Base-by-base conservation (phyloP, 2,329 filamentous ascomycete species). In the Cordyceps javanica region DNA sequence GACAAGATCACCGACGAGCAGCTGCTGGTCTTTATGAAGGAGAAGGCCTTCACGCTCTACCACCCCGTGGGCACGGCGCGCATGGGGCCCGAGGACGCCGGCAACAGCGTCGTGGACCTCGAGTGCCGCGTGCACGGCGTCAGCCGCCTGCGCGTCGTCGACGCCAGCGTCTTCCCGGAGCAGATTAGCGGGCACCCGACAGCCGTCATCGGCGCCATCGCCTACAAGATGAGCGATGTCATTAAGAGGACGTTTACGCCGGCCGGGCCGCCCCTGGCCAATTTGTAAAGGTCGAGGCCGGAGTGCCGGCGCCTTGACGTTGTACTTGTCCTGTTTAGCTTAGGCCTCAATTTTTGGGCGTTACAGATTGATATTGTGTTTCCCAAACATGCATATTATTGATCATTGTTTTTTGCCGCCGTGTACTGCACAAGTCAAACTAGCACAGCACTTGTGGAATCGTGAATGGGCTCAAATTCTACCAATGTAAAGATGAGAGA, bases 61-160 rank as follows among this genome's bases (percentile, higher is more conserved):
- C 62, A 63, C 50, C 62, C 62, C 1, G 59, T 63, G 1, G 62
- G 62, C 46, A 61, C 59, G 10, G 62, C 62, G 6, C 59, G 62
- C 30, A 63, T 63, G 62, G 62, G 62, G n/a, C 57, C 59, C 9
- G 52, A 16, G 19, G 44, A 38, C 13, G 19, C 59, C 5, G 57
- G 49, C 4, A 49, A 32, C 46, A 62, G 60, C 56, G 62, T 62
- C 26, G 62, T 85, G 55, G 79, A 85, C 64, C 70, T 72, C 0
- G 70, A 77, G 52, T 82, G 84, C 66, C 72, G 75, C 28, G 82
- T 85, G 3, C 70, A 77, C 30, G 81, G 81, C 4, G 76, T 82
- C 1, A 67, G 72, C 3, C 75, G 76, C 0, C 68, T 86, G 50
- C 72, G 82, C 26, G 82, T 85, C 16, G 81, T 85, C 3, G 82